A percentile compares a stretch with the other conserved stretches of the same genome.
phyloP scores from a whole-genome alignment of 108 stramenopile genomes.

The Conticribra guillardii region DNA sequence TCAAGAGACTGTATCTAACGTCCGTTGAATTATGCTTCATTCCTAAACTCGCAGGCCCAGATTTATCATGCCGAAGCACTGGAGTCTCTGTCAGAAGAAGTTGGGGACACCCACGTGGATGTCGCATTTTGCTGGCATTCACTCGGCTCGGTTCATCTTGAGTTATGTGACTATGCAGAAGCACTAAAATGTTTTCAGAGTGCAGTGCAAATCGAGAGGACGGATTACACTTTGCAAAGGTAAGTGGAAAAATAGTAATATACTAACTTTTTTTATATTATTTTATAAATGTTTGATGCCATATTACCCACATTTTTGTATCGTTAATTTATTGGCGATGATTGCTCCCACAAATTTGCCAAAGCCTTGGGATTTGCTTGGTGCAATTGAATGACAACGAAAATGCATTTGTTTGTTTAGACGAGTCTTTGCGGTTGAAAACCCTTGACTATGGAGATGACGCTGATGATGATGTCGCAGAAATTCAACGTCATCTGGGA shows the following conservation, averaged over 20 bases:
- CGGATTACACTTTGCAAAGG: constrained; percentile 12
- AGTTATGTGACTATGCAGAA: constrained; percentile 24
- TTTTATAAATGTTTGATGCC: too few relatives aligned
- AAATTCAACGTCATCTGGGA: constrained; percentile 47
- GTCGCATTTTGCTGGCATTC: constrained; percentile 56
- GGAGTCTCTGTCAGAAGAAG: constrained; percentile 43
- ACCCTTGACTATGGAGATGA: constrained; percentile 18
- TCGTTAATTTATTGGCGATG: too few relatives aligned
- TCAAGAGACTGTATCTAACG: too few relatives aligned
- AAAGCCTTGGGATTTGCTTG: constrained; percentile 45
- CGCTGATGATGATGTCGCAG: constrained; percentile 45
- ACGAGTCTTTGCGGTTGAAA: constrained; percentile 55
- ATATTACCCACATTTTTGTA: too few relatives aligned
- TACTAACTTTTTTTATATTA: not conserved
- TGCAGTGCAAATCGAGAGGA: constrained; percentile 46
- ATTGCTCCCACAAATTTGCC: too few relatives aligned
- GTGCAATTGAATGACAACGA: constrained; percentile 45
- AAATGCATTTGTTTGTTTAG: constrained; percentile 47
- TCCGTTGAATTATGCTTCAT: too few relatives aligned
- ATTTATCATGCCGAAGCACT: constrained; percentile 51
- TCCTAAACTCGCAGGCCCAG: constrained; percentile 26
- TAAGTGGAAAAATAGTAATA: not conserved
- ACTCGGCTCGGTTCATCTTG: constrained; percentile 42
- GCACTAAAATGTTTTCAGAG: constrained; percentile 45
- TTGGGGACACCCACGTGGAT: constrained; percentile 50